Conservation (phyloP, 2,329 filamentous ascomycete species). For the Fonsecaea erecta region DNA sequence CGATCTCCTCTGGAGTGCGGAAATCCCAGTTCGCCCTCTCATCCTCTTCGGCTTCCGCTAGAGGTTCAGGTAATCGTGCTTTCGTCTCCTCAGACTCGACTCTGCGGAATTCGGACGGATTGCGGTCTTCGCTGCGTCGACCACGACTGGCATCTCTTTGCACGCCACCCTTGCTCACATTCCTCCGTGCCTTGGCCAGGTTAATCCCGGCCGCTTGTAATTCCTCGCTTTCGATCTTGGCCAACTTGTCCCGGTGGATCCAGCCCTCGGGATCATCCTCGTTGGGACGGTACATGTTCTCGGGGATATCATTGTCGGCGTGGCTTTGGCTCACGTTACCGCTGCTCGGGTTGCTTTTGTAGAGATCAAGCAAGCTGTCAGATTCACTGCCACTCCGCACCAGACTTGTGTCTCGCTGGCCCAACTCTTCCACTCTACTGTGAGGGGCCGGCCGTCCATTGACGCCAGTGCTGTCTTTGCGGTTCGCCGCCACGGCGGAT, state of each 20-base stretch:
- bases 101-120: constrained; percentile 40
- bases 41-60: constrained; percentile 51
- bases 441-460: constrained; percentile 24
- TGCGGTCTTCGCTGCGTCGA: constrained; percentile 41
- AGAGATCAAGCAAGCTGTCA: constrained; percentile 46
- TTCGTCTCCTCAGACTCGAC: constrained; percentile 44
- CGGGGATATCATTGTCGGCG: constrained; percentile 37
- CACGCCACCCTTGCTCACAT: constrained; percentile 42
- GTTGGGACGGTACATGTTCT: constrained; percentile 38
- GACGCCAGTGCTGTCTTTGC: constrained; percentile 29
- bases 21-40: constrained; percentile 69
- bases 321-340: constrained; percentile 32
- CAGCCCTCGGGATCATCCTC: constrained; percentile 49
- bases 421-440: constrained; percentile 39
- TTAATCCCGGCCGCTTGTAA: constrained; percentile 54
- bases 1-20: constrained; percentile 76
- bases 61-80: constrained; percentile 42
- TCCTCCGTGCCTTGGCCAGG: constrained; percentile 47
- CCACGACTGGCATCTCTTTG: constrained; percentile 47
- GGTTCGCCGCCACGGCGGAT: constrained; percentile 31
- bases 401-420: constrained; percentile 41
- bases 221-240: constrained; percentile 57
- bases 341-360: constrained; percentile 39
- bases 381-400: constrained; percentile 47
- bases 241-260: constrained; percentile 58